A percentile compares a stretch with the other conserved stretches of the same genome.
These are phyloP conservation scores for Penicillium sp. DNA, from an alignment of 2,329 filamentous ascomycete genomes.

Conservation along the genomic window DNA sequence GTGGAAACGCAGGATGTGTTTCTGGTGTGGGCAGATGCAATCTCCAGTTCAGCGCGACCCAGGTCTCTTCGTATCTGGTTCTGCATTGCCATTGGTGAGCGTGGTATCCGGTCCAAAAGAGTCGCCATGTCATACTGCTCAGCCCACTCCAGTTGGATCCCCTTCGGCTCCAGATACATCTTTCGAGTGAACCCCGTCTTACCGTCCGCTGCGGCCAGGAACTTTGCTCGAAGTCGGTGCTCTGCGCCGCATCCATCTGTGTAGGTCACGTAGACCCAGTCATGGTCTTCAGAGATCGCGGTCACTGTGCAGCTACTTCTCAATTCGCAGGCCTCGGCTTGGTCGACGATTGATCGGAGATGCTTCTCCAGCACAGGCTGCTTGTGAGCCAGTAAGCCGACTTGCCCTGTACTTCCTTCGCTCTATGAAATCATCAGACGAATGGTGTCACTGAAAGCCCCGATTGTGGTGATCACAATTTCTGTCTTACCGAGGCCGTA, in stretches of 20 bases:
- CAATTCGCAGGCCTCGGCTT: conserved; percentile 3
- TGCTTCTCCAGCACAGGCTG: conserved; percentile 29
- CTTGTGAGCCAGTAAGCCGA: conserved; percentile 32
- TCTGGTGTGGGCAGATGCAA: conserved; percentile 45
- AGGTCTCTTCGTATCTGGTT: conserved; percentile 32
- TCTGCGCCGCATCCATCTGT: background rate
- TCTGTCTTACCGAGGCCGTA: conserved; percentile 10
- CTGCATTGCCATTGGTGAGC: conserved; percentile 10
- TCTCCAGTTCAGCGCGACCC: conserved; percentile 51
- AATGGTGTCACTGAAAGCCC: conserved; percentile 3
- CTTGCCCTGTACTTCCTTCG: conserved; percentile 30
- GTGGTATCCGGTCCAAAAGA: background rate
- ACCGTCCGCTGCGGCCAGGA: conserved; percentile 48
- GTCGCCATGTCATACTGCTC: conserved; percentile 11
- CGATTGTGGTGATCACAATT: no score
- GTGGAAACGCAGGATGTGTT: conserved; percentile 49
- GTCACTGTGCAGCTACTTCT: conserved; percentile 9
- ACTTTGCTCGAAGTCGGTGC: conserved; percentile 14
- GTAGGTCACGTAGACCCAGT: conserved; percentile 10
- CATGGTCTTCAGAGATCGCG: conserved; percentile 10
- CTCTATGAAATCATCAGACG: conserved; percentile 18
- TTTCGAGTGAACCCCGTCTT: conserved; percentile 50
- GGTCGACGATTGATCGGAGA: conserved; percentile 3
- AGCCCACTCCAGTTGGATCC: conserved; percentile 37
- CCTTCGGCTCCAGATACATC: conserved; percentile 45